Conservation (phyloP, 345 rosid species). For the Lepidium sativum region DNA sequence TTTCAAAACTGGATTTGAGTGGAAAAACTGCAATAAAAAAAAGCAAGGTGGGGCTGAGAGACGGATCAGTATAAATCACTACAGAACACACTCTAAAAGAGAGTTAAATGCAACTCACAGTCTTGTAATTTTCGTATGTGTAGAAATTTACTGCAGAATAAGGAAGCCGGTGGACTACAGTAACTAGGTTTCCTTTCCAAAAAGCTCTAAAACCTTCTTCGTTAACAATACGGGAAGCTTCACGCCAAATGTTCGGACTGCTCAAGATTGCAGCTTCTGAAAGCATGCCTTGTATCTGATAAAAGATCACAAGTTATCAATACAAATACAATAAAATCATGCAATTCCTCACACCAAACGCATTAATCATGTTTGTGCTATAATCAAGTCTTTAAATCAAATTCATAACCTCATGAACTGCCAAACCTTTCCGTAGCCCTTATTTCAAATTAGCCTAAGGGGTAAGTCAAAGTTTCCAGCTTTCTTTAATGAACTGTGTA, state of each 20-base stretch:
- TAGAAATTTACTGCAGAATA: slow-evolving; percentile 87
- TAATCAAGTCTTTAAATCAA: background rate
- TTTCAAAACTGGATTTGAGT: slow-evolving; percentile 38
- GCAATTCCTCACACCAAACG: background rate
- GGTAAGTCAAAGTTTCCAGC: background rate
- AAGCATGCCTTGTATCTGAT: slow-evolving; percentile 92
- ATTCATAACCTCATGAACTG: background rate
- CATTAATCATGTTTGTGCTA: background rate
- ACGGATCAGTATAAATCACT: background rate
- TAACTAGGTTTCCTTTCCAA: slow-evolving; percentile 96
- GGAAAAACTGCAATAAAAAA: slow-evolving; percentile 40
- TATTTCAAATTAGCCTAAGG: background rate
- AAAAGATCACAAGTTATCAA: background rate
- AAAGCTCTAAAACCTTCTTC: slow-evolving; percentile 98
- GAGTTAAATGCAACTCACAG: slow-evolving; percentile 11
- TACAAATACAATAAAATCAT: background rate
- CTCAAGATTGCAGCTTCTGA: slow-evolving; percentile 54
- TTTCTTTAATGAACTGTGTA: background rate
- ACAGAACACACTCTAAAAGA: background rate
- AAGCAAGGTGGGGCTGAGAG: background rate
- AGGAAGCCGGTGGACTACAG: slow-evolving; percentile 89
- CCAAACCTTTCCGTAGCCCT: background rate
- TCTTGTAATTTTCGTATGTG: slow-evolving; percentile 68
- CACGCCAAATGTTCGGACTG: slow-evolving; percentile 76
- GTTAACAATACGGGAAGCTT: slow-evolving; percentile 68